phyloP scores from a whole-genome alignment of 768 basidiomycete genomes.

The Mycena sanguinolenta region DNA sequence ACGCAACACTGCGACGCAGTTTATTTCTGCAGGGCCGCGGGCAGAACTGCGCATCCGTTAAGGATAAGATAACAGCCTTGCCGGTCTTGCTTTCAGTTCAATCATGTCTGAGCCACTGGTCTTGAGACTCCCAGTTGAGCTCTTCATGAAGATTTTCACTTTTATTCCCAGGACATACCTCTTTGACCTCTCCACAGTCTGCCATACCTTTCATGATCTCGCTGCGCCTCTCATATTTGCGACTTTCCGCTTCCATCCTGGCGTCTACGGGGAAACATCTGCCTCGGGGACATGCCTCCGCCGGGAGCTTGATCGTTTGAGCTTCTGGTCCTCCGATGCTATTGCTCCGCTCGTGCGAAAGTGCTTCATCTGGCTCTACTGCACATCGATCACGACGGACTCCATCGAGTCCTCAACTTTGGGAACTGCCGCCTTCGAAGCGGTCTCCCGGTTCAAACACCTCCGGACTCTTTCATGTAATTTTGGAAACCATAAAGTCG shows the following conservation, averaged over 20 bases:
- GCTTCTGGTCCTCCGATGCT: constrained; percentile 11
- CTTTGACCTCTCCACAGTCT: not conserved
- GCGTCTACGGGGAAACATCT: not conserved
- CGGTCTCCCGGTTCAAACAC: constrained; percentile 12
- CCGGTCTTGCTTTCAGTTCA: too few relatives aligned
- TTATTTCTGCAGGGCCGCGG: too few relatives aligned
- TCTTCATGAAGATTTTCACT: not conserved
- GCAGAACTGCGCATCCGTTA: too few relatives aligned
- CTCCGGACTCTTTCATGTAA: not conserved
- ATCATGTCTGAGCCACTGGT: not conserved
- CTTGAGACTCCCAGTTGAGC: constrained; percentile 1
- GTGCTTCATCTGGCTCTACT: not conserved
- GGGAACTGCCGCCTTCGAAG: not conserved
- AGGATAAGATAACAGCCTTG: too few relatives aligned
- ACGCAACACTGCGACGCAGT: too few relatives aligned
- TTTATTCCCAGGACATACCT: not conserved
- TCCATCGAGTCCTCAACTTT: not conserved
- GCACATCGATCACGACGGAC: not conserved
- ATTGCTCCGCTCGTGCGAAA: constrained; percentile 10
- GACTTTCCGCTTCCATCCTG: constrained; percentile 1
- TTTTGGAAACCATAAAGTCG: not conserved
- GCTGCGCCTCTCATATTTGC: not conserved
- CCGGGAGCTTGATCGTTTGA: not conserved
- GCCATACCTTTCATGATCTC: not conserved
- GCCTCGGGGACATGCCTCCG: not conserved